Base-by-base conservation (phyloP, 306 rosid genomes). In the Ammopiptanthus mongolicus region DNA sequence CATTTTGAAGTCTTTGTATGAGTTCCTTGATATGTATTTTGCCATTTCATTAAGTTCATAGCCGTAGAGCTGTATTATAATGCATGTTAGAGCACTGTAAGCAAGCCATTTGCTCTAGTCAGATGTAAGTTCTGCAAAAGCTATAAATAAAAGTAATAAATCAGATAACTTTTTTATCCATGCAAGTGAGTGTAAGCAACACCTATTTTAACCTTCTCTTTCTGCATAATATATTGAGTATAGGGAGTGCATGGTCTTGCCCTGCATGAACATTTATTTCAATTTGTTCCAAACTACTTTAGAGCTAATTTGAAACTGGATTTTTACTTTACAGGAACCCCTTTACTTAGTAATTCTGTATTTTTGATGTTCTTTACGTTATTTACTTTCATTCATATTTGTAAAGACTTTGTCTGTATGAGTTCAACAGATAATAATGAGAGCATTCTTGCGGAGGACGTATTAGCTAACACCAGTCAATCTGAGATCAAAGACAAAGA, bases 381-480 rank as follows among this genome's bases (percentile, higher is more conserved):
- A 21, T 70, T 46, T 65, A 13, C 61, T 67, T 71, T 37, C 73
- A 28, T 34, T 39, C 31, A 37, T 34, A 25, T 25, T 25, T 1
- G 28, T 57, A 53, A 66, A 67, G 77, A 75, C 65, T 56, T 50
- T 84, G 76, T 57, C 42, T 84, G 63, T 75, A 41, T 72, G 66
- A 59, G 31, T 75, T 52, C 34, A 71, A 65, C 86, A 87, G 93
- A 80, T 78, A 80, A 82, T 75, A 75, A 62, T 53, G 84, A 82
- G 71, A 75, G 69, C 77, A 37, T 23, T 65, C 39, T 21, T 46
- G n/a, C 66, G 28, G 69, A 70, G 75, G 37, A 56, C 11, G 31
- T 50, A 48, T 74, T 14, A 56, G 76, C 75, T 47, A 78, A 64
- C 39, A 55, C 74, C 41, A 69, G 21, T 68, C 58, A 22, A 42